Conservation (phyloP, 768 basidiomycete species). For the Hericium alpestre region DNA sequence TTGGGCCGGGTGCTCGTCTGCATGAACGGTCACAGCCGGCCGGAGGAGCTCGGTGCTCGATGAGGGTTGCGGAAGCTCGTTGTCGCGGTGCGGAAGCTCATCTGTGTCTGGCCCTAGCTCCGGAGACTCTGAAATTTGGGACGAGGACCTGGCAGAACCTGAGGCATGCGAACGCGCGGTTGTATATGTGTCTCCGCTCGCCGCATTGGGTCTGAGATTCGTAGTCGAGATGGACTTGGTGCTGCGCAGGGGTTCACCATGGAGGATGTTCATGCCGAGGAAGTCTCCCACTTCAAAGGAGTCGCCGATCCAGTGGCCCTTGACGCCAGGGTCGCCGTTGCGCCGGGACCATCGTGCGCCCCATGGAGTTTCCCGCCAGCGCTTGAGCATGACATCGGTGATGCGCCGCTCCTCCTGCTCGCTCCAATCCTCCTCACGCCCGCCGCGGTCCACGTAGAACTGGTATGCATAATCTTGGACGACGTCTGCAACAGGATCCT, state of each 20-base stretch:
- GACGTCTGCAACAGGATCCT: conserved; percentile 31
- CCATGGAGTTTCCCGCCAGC: conserved; percentile 66
- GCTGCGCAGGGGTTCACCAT: conserved; percentile 20
- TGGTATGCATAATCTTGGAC: conserved; percentile 52
- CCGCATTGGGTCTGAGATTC: neutral
- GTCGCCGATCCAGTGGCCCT: conserved; percentile 29
- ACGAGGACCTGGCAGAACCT: neutral
- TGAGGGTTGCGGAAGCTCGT: neutral
- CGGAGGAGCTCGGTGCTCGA: neutral
- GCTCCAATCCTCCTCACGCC: conserved; percentile 57
- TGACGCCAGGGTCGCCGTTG: conserved; percentile 11
- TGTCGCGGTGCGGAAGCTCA: neutral
- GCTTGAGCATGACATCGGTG: conserved; percentile 44
- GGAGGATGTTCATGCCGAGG: conserved; percentile 54
- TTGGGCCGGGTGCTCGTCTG: neutral
- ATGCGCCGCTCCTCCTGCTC: conserved; percentile 39
- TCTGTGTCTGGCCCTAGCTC: neutral
- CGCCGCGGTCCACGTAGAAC: conserved; percentile 57
- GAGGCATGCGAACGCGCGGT: conserved; percentile 18
- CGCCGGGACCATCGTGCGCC: conserved; percentile 27
- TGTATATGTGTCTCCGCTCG: conserved; percentile 18
- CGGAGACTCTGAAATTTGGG: conserved; percentile 1
- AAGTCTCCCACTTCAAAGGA: conserved; percentile 75
- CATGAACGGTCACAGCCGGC: neutral
- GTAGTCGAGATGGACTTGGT: neutral